Conservation (phyloP, 148 eudicot species). For the Nyssa sinensis region DNA sequence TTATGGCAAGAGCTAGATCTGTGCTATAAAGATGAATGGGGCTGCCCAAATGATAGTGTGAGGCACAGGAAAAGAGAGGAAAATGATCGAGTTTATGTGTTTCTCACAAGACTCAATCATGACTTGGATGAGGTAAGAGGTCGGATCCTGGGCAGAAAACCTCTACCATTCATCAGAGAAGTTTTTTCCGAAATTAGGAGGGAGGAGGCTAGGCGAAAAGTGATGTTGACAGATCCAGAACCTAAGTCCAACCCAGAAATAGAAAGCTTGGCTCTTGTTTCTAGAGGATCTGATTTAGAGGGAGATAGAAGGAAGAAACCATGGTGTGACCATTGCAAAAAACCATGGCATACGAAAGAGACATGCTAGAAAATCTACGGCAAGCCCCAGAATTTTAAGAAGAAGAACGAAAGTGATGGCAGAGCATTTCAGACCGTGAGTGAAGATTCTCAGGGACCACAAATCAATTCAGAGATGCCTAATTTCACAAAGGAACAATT, state of each 20-base stretch:
- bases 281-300: background rate
- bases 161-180: background rate
- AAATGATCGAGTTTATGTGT: background rate
- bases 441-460: background rate
- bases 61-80: background rate
- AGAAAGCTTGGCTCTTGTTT: background rate
- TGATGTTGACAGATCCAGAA: background rate
- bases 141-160: background rate
- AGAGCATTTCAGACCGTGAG: background rate
- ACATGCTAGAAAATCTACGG: no score
- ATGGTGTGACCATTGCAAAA: no score
- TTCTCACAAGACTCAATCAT: background rate
- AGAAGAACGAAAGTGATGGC: no score
- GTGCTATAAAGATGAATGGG: background rate
- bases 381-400: no score
- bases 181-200: background rate
- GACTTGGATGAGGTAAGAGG: conserved; percentile 3
- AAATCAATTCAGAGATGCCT: background rate
- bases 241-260: background rate
- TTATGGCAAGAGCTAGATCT: background rate
- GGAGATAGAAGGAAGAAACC: no score
- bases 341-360: no score
- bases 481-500: background rate
- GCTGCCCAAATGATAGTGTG: no score
- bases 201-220: background rate